These are phyloP conservation scores for Boletellus emodensis DNA, from an alignment of 768 basidiomycete genomes.

Conservation along the genomic window DNA sequence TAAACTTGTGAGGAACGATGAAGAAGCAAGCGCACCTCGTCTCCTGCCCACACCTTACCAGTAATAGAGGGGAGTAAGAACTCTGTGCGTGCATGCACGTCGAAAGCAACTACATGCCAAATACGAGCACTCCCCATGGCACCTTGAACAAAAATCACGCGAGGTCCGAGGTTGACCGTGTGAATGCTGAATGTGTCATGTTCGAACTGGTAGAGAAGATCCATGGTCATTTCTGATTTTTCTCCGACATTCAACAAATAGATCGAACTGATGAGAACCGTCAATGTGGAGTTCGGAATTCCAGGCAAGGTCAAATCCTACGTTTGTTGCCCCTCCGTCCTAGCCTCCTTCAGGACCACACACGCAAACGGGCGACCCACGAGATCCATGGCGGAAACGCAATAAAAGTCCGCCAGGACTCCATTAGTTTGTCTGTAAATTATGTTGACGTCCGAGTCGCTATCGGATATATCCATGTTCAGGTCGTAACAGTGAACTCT, in stretches of 20 bases:
- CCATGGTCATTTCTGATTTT: slow-evolving; percentile 4
- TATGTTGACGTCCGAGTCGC: slow-evolving; percentile 2
- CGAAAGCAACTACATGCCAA: too few species aligned
- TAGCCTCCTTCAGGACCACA: too few species aligned
- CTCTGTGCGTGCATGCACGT: too few species aligned
- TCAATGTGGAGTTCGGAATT: not conserved
- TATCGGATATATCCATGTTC: not conserved
- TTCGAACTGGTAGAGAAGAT: slow-evolving; percentile 13
- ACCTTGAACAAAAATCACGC: slow-evolving; percentile 6
- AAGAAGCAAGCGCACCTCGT: not conserved
- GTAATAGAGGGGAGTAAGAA: slow-evolving; percentile 1
- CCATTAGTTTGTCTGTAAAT: slow-evolving; percentile 5
- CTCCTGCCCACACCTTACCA: not conserved
- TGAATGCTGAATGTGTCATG: not conserved
- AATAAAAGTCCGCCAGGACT: slow-evolving; percentile 1
- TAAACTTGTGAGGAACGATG: not conserved
- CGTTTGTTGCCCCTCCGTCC: not conserved
- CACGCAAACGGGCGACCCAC: slow-evolving; percentile 17
- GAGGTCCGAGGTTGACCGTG: slow-evolving; percentile 11
- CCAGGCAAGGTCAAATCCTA: not conserved
- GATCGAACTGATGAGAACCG: not conserved
- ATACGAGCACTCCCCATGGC: not conserved
- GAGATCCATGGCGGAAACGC: slow-evolving; percentile 9
- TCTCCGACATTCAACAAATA: not conserved
- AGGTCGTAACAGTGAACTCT: slow-evolving; percentile 18